Base-by-base conservation (phyloP, 495 filamentous ascomycete genomes). In the Podospora sp. region DNA sequence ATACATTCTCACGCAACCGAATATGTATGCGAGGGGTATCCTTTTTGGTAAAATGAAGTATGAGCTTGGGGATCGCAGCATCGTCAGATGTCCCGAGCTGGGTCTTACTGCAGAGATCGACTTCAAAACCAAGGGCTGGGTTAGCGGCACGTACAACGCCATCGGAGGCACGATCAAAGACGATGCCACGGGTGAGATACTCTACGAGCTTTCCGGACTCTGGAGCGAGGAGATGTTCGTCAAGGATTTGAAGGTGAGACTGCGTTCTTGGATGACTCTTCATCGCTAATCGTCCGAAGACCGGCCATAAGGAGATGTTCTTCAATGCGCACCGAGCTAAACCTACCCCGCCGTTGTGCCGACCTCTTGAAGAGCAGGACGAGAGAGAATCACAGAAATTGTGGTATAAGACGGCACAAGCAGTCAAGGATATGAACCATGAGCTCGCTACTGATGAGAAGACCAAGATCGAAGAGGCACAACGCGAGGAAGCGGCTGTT, bases 11-110 rank as follows among this genome's bases (percentile, higher is more conserved):
- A 97, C 95, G 0, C 95, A 99, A 75, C 95, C 95, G 7, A 99
- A 99, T 77, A 99, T 99, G 94, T 99, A 99, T 78, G 96, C 94
- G 40, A 87, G 95, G 64, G 95, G 95, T 25, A 98, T 99, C 64
- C 82, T 99, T 14, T 97, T 99, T 73, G 95, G 95, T 22, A 98
- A 97, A 79, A 98, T 99, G 95, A 97, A 97, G 78, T 99, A 98
- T 79, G 95, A 99, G 80, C 86, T 99, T 21, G 95, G 95, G 46
- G 95, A 99, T 76, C 94, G 97, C 80, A 96, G 93, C 79, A 92
- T 90, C 71, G 91, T 98, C n/a, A 86, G 88, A 66, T 99, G 94
- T 77, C 91, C 95, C 1, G 96, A 98, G 76, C 81, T 90, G 26
- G 88, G 91, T 51, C 81, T 98, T 16, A 83, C 87, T n/a, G 93